Conservation (phyloP, 116 monocot species). For the Zostera marina region DNA sequence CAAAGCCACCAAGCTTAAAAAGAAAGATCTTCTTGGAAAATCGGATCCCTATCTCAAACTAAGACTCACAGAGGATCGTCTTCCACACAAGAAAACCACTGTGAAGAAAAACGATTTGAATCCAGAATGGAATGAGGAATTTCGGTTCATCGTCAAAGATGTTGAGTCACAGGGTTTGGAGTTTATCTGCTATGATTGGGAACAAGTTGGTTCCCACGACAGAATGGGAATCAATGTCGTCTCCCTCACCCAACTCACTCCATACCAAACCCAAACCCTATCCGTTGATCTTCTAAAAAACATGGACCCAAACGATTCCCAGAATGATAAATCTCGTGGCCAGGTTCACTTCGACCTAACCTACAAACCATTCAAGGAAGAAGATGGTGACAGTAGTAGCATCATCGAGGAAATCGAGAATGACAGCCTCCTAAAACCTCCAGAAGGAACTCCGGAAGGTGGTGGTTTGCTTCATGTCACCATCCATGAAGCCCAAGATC, state of each 20-base stretch:
- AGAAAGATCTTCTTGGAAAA: conserved; percentile 87
- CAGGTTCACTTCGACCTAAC: conserved; percentile 44
- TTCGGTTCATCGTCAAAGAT: conserved; percentile 66
- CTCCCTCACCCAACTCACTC: conserved; percentile 41
- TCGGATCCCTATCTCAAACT: conserved; percentile 86
- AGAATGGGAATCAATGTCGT: conserved; percentile 76
- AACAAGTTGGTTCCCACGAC: conserved; percentile 83
- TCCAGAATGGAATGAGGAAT: conserved; percentile 97
- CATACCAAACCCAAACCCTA: conserved; percentile 46
- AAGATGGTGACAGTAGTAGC: conserved; percentile 3
- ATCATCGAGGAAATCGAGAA: conserved; percentile 2
- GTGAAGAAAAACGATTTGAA: conserved; percentile 71
- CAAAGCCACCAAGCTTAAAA: conserved; percentile 53
- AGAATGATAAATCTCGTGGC: conserved; percentile 73
- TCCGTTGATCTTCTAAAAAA: conserved; percentile 79
- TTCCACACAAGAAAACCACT: conserved; percentile 73
- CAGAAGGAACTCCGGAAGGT: conserved; percentile 57
- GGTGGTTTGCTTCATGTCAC: conserved; percentile 73
- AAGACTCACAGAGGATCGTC: conserved; percentile 67
- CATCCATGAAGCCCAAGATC: conserved; percentile 77
- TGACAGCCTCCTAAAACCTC: conserved; percentile 33
- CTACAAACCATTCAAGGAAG: conserved; percentile 77
- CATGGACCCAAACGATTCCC: conserved; percentile 59
- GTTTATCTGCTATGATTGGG: conserved; percentile 74
- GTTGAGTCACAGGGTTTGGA: conserved; percentile 68